phyloP scores from a whole-genome alignment of 2,329 filamentous ascomycete genomes.

The Thelonectria rubi region DNA sequence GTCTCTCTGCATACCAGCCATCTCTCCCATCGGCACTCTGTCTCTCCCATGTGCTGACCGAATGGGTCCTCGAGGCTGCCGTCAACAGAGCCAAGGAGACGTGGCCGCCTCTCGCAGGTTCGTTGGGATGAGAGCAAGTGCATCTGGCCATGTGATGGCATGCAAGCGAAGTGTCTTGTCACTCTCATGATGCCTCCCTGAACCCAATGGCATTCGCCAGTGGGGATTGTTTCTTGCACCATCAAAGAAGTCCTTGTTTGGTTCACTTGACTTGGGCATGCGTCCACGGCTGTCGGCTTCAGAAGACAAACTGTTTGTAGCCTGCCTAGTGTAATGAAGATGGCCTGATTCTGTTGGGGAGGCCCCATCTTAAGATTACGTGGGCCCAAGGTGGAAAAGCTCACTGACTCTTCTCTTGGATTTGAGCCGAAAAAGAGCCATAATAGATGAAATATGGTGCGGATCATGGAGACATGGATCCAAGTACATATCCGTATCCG shows the following conservation, averaged over 20 bases:
- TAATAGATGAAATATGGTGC: slow-evolving; percentile 12
- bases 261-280: background rate
- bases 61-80: slow-evolving; percentile 25
- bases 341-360: slow-evolving; percentile 31
- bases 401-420: slow-evolving; percentile 8
- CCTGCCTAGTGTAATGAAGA: slow-evolving; percentile 33
- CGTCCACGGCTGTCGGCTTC: slow-evolving; percentile 32
- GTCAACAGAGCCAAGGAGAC: slow-evolving; percentile 19
- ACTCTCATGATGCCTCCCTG: slow-evolving; percentile 16
- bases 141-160: background rate
- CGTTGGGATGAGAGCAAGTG: background rate
- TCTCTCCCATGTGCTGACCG: slow-evolving; percentile 21
- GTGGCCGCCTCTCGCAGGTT: slow-evolving; percentile 20
- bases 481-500: too few species aligned
- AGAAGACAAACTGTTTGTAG: slow-evolving; percentile 32
- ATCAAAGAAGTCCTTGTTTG: slow-evolving; percentile 20
- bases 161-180: background rate
- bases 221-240: slow-evolving; percentile 37
- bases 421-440: slow-evolving; percentile 17
- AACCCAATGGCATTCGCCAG: slow-evolving; percentile 26
- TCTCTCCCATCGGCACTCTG: slow-evolving; percentile 23
- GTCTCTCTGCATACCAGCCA: slow-evolving; percentile 33
- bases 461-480: background rate
- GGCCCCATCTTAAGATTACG: slow-evolving; percentile 26
- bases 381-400: slow-evolving; percentile 17